Conservation (phyloP, 2,329 filamentous ascomycete species). For the Tolypocladium cylindrosporum region DNA sequence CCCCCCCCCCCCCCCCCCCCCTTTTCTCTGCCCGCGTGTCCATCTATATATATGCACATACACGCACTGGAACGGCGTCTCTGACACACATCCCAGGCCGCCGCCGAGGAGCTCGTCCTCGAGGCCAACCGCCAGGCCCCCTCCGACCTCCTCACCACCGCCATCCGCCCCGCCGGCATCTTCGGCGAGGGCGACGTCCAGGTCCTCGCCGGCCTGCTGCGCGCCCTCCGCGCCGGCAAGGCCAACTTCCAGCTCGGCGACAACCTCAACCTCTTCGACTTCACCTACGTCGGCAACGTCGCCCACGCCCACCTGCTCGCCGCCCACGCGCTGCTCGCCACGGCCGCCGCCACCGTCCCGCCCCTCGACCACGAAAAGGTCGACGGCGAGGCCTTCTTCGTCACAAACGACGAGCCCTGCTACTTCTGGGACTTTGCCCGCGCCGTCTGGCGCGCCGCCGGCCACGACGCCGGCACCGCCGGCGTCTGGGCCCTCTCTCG, state of each 20-base stretch:
- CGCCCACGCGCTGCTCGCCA: slow-evolving; percentile 58
- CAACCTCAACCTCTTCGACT: slow-evolving; percentile 54
- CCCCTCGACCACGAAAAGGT: slow-evolving; percentile 65
- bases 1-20: not conserved
- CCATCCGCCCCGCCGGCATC: slow-evolving; percentile 80
- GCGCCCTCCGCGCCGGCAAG: slow-evolving; percentile 57
- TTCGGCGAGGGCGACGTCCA: slow-evolving; percentile 84
- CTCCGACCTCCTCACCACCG: slow-evolving; percentile 59
- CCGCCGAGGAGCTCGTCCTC: slow-evolving; percentile 74
- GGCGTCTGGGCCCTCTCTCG: slow-evolving; percentile 45
- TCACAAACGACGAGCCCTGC: slow-evolving; percentile 80
- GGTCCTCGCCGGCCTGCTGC: slow-evolving; percentile 62
- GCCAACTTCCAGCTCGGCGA: slow-evolving; percentile 73
- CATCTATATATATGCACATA: too few species aligned
- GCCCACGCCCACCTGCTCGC: slow-evolving; percentile 77
- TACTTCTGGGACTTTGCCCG: slow-evolving; percentile 88
- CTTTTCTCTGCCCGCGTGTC: too few species aligned
- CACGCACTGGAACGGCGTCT: not conserved
- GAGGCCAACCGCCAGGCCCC: slow-evolving; percentile 55
- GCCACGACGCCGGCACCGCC: slow-evolving; percentile 38
- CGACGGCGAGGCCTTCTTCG: slow-evolving; percentile 80
- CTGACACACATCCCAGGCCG: slow-evolving; percentile 36
- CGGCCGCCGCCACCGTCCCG: slow-evolving; percentile 41
- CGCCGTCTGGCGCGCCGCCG: slow-evolving; percentile 61
- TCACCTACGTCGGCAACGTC: slow-evolving; percentile 54